Conservation (phyloP, 2,329 filamentous ascomycete genomes). For the Escovopsis weberi region DNA sequence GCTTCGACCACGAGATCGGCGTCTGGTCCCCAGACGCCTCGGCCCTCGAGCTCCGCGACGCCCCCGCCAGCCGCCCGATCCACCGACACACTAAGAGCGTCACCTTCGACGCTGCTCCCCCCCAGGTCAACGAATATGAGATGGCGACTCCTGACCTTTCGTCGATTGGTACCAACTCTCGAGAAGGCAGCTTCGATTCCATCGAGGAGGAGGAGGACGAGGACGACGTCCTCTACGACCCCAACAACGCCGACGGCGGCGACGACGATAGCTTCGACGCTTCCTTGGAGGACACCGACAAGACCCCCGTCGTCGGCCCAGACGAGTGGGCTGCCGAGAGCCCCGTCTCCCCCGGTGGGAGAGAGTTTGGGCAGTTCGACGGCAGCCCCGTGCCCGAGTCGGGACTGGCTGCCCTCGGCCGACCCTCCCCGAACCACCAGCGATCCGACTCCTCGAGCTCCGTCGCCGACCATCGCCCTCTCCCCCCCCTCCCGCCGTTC, state of each 20-base stretch:
- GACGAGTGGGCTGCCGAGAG: slow-evolving; percentile 84
- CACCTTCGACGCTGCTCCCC: slow-evolving; percentile 86
- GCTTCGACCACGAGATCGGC: slow-evolving; percentile 53
- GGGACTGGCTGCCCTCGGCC: slow-evolving; percentile 28
- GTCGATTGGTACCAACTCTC: slow-evolving; percentile 74
- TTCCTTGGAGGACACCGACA: slow-evolving; percentile 87
- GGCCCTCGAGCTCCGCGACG: slow-evolving; percentile 41
- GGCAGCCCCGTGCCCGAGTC: slow-evolving; percentile 52
- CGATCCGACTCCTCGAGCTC: slow-evolving; percentile 63
- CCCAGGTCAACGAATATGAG: slow-evolving; percentile 94
- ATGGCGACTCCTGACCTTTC: slow-evolving; percentile 96
- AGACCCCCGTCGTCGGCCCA: slow-evolving; percentile 93
- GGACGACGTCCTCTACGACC: slow-evolving; percentile 43
- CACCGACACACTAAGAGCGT: slow-evolving; percentile 91
- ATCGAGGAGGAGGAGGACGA: slow-evolving; percentile 63
- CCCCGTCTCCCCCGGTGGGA: slow-evolving; percentile 22
- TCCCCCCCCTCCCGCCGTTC: slow-evolving; percentile 70
- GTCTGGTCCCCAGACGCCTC: slow-evolving; percentile 54
- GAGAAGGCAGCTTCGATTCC: slow-evolving; percentile 86
- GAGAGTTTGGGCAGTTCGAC: slow-evolving; percentile 35
- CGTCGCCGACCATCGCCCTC: slow-evolving; percentile 66
- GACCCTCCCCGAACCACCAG: slow-evolving; percentile 32
- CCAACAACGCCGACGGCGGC: slow-evolving; percentile 25
- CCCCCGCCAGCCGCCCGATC: slow-evolving; percentile 47
- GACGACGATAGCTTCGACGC: slow-evolving; percentile 94